Conservation (phyloP, 768 basidiomycete genomes). For the Pleurotus giganteus region DNA sequence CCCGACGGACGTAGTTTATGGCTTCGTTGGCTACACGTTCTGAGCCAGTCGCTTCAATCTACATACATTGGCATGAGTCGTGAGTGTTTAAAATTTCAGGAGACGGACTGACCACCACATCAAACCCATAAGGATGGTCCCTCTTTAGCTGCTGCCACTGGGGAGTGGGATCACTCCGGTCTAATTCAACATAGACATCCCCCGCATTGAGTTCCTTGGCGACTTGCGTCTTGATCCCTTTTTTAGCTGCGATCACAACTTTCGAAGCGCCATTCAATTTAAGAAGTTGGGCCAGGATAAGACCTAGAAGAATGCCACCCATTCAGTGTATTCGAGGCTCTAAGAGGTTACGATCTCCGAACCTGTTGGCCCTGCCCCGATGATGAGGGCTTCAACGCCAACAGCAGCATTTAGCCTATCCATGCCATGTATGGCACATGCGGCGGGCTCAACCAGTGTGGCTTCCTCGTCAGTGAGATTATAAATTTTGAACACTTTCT, state of each 20-base stretch:
- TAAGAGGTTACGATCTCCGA: conserved; percentile 19
- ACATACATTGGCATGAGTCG: conserved; percentile 14
- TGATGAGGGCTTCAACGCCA: conserved; percentile 68
- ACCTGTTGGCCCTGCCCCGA: conserved; percentile 76
- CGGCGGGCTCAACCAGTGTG: conserved; percentile 73
- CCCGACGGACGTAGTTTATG: conserved; percentile 73
- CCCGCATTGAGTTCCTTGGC: conserved; percentile 66
- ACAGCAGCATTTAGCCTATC: conserved; percentile 70
- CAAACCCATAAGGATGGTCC: conserved; percentile 66
- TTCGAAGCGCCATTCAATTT: conserved; percentile 72
- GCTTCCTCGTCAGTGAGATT: conserved; percentile 78
- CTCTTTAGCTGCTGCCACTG: conserved; percentile 71
- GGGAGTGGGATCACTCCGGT: conserved; percentile 55
- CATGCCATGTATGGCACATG: conserved; percentile 78
- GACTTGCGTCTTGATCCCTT: conserved; percentile 75
- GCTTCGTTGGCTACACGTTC: conserved; percentile 69
- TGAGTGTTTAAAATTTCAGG: neutral
- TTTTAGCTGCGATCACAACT: conserved; percentile 73
- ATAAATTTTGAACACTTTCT: conserved; percentile 71
- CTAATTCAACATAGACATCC: conserved; percentile 76
- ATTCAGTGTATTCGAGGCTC: neutral
- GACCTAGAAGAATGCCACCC: conserved; percentile 29
- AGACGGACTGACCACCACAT: conserved; percentile 1
- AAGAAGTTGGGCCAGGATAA: conserved; percentile 74
- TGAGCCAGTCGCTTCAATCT: conserved; percentile 69